Evolutionary conservation across 768 basidiomycete genomes (phyloP), one percentile per base, ranked within the genome.

Genomic region (Peribolospora kevripleyi): DNA sequence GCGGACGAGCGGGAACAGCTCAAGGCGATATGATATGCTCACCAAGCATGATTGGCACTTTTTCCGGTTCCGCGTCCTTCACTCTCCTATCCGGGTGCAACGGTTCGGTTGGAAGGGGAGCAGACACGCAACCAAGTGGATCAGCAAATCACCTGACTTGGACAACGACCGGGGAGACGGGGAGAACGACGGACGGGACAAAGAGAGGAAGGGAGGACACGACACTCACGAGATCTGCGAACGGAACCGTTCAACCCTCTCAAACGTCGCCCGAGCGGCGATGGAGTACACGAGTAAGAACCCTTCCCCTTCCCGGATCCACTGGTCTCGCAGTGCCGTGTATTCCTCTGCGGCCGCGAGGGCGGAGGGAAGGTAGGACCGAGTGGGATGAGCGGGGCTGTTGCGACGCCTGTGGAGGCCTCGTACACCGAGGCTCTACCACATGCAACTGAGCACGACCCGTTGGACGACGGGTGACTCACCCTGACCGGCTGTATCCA

Each of bases 231-330:
- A 75, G 58, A 97, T 93, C 65, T 95, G 90, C 65, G 88, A 84
- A 65, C 88, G 83, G 76, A 97, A 93, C 5, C 80, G 83, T 68
- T 77, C 82, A 64, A 95, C 90, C 75, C 95, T 86, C 69, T 95
- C 87, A 65, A 95, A 97, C 49, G 90, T 91, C 68, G 85, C 82
- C 61, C 90, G 80, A 40, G 87, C 88, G n/a, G 91, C 93, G 70
- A 93, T 95, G 52, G 86, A 87, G 69, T 97, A 97, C 56, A 95
- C 88, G 59, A 97, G 79, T 47, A 97, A 76, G 74, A 97, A 97
- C 8, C 90, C 91, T 69, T 97, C 90, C 58, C 91, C 91, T 38
- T 65, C 64, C 10, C 64, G 58, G 38, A 63, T 63, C 64, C 64
- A 65, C 46, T 65, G 64, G 42, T 62, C 61, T 45, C 64, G 54